Evolutionary conservation across 2,329 filamentous ascomycete species (phyloP).

Genomic region (Corynespora cassiicola): DNA sequence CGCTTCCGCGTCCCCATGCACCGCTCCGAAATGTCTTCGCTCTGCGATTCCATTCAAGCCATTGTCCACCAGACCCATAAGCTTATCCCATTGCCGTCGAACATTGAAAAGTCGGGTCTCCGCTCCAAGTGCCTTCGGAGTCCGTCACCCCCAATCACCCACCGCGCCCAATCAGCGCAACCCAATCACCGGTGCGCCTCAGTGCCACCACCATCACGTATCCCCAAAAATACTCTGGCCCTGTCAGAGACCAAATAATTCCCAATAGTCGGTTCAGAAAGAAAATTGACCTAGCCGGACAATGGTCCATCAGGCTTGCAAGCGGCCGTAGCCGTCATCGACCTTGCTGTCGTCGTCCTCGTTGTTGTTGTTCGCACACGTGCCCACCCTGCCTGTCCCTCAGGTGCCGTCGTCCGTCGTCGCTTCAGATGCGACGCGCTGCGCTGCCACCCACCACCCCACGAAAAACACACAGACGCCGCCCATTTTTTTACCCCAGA

Average conservation of each 20-base stretch:
- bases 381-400: too few relatives aligned
- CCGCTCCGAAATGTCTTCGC: conserved; percentile 1
- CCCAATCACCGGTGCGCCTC: too few relatives aligned
- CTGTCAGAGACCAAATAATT: conserved; percentile 14
- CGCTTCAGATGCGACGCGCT: too few relatives aligned
- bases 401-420: too few relatives aligned
- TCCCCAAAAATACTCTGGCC: too few relatives aligned
- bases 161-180: too few relatives aligned
- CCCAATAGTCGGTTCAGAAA: too few relatives aligned
- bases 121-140: conserved; percentile 23
- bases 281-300: too few relatives aligned
- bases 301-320: too few relatives aligned
- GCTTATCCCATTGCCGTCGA: conserved; percentile 2
- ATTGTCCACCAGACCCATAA: conserved; percentile 3
- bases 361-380: too few relatives aligned
- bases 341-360: too few relatives aligned
- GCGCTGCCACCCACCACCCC: conserved; percentile 5
- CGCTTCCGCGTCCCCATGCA: neutral
- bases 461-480: conserved; percentile 2
- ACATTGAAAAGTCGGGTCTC: conserved; percentile 24
- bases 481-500: neutral
- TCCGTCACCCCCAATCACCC: conserved; percentile 18
- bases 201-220: neutral
- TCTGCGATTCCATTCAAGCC: conserved; percentile 1
- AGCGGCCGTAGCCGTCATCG: too few relatives aligned